Base-by-base conservation (phyloP, 2,329 filamentous ascomycete genomes). In the Trichoderma cornu-damae region DNA sequence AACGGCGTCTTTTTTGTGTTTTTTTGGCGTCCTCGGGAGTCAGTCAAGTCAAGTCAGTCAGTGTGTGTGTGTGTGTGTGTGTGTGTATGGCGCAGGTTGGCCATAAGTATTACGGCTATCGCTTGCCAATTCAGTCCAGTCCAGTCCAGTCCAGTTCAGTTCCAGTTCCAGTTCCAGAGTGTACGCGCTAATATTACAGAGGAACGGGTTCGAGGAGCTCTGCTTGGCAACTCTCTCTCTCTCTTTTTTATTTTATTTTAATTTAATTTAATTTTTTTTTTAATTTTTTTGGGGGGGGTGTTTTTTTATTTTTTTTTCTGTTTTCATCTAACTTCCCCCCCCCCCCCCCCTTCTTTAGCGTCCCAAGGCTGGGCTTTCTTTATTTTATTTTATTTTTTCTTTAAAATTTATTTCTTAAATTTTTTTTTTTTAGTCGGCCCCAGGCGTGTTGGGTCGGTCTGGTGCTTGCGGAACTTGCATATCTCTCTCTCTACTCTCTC, bases 291-390 rank as follows among this genome's bases (percentile, higher is more conserved):
- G n/a, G n/a, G n/a, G n/a, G n/a, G n/a, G n/a, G n/a, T n/a, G n/a
- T n/a, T n/a, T n/a, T n/a, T n/a, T n/a, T n/a, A n/a, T n/a, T n/a
- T n/a, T n/a, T n/a, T n/a, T n/a, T n/a, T n/a, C n/a, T n/a, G n/a
- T 47, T 56, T 28, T 5, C 50, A 16, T 42, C 49, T 52, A 24
- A n/a, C n/a, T n/a, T n/a, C n/a, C n/a, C n/a, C 14, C 40, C 9
- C 22, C 18, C 20, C 9, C 47, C 9, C 22, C 18, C 34, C 30
- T 35, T 35, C 34, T 49, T 57, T 58, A 58, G 56, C 56, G 57
- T 43, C 57, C 49, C 51, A 59, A 50, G 34, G 57, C 57, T 56
- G 57, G 57, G 37, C n/a, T n/a, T n/a, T n/a, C n/a, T n/a, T n/a
- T n/a, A n/a, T n/a, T n/a, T n/a, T n/a, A n/a, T n/a, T n/a, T n/a